Evolutionary conservation across 306 rosid genomes (phyloP).

Genomic region (Lathyrus sativus): DNA sequence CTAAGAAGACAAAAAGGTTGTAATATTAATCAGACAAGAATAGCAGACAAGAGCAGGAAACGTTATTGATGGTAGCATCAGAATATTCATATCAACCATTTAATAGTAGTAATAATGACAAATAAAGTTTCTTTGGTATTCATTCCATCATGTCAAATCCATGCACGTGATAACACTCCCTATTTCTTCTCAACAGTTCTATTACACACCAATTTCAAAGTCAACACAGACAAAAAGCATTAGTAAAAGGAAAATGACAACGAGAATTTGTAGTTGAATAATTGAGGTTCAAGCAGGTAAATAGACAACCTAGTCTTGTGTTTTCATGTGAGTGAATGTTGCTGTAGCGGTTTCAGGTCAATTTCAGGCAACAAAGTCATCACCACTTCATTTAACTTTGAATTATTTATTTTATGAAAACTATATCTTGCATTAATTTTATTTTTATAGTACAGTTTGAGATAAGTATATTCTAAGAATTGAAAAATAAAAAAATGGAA

Average conservation of each 20-base stretch:
- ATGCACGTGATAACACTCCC: slow-evolving; percentile 63
- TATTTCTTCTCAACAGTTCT: slow-evolving; percentile 3
- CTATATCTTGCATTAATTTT: no score
- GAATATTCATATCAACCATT: slow-evolving; percentile 53
- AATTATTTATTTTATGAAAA: no score
- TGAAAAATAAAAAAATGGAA: no score
- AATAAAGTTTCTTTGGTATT: slow-evolving; percentile 45
- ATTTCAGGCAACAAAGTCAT: slow-evolving; percentile 17
- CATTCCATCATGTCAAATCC: slow-evolving; percentile 68
- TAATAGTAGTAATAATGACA: slow-evolving; percentile 36
- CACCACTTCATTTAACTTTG: not conserved
- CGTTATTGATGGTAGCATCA: slow-evolving; percentile 49
- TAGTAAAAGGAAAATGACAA: slow-evolving; percentile 20
- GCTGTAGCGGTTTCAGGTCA: slow-evolving; percentile 7
- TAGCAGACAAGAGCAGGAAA: slow-evolving; percentile 36
- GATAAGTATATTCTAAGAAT: no score
- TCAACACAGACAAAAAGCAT: slow-evolving; percentile 55
- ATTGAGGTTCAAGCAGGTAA: not conserved
- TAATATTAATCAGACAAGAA: slow-evolving; percentile 19
- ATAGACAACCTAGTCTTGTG: not conserved
- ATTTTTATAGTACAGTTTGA: no score
- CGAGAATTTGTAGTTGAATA: slow-evolving; percentile 21
- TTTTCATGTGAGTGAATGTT: slow-evolving; percentile 3
- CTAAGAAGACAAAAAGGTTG: slow-evolving; percentile 41
- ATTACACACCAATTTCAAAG: slow-evolving; percentile 22